A percentile compares a stretch with the other conserved stretches of the same genome.
Conservation (phyloP, 345 rosid genomes). For the Cardiospermum halicacabum region DNA sequence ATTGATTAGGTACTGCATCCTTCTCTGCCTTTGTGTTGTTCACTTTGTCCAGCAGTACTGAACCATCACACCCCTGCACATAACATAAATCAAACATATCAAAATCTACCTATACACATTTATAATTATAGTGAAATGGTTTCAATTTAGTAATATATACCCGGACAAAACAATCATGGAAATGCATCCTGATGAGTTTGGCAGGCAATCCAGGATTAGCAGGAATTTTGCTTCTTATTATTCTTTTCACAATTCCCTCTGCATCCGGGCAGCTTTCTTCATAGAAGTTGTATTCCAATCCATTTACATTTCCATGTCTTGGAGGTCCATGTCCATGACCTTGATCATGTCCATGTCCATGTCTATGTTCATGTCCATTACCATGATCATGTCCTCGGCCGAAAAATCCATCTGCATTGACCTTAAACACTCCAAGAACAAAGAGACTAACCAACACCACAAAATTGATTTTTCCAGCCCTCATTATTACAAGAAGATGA, state of each 20-base stretch:
- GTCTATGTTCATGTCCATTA: background rate
- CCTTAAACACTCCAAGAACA: background rate
- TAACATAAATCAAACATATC: no score
- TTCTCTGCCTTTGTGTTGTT: constrained; percentile 34
- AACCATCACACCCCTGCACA: constrained; percentile 62
- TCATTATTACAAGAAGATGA: background rate
- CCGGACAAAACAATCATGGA: constrained; percentile 67
- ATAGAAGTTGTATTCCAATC: constrained; percentile 18
- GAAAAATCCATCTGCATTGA: background rate
- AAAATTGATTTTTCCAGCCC: background rate
- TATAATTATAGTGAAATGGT: background rate
- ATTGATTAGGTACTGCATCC: constrained; percentile 44
- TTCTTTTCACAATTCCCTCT: constrained; percentile 33
- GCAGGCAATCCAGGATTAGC: constrained; percentile 37
- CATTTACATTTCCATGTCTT: background rate
- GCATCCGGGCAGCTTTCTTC: constrained; percentile 30
- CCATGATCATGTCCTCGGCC: background rate
- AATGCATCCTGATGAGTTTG: constrained; percentile 50
- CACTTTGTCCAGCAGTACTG: constrained; percentile 39
- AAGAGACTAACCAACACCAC: background rate
- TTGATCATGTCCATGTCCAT: background rate
- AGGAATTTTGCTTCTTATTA: constrained; percentile 22
- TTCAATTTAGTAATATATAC: constrained; percentile 15
- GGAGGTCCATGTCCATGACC: background rate
- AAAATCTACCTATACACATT: no score